A percentile compares a stretch with the other conserved stretches of the same genome.
phyloP scores from a whole-genome alignment of 2,329 filamentous ascomycete genomes.

The Beauveria sp. region DNA sequence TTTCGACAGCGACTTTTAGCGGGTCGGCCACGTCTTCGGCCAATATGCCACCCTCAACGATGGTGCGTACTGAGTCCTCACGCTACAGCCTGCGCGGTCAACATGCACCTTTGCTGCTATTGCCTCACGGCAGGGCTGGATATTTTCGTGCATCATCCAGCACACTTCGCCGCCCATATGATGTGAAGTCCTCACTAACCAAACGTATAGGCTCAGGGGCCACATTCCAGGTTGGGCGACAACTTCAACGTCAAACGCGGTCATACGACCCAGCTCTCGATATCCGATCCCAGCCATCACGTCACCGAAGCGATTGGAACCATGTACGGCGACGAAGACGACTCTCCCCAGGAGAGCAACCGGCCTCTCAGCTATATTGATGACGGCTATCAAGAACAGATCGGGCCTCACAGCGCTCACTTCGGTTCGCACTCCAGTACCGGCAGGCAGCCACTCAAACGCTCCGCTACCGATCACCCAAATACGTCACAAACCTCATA shows the following conservation, averaged over 20 bases:
- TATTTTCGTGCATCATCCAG: background rate
- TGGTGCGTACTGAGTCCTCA: constrained; percentile 32
- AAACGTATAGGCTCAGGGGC: constrained; percentile 43
- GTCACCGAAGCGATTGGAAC: constrained; percentile 91
- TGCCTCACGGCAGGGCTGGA: background rate
- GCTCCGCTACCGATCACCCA: constrained; percentile 40
- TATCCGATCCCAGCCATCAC: constrained; percentile 88
- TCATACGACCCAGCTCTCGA: constrained; percentile 51
- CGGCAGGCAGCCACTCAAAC: constrained; percentile 31
- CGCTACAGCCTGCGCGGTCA: background rate
- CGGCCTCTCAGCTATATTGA: constrained; percentile 69
- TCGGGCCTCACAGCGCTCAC: constrained; percentile 24
- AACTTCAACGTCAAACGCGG: constrained; percentile 53
- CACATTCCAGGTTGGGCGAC: constrained; percentile 46
- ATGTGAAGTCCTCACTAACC: background rate
- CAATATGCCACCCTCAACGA: constrained; percentile 36
- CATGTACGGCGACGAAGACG: constrained; percentile 73
- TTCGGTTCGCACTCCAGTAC: constrained; percentile 29
- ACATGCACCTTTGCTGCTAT: background rate
- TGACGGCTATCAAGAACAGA: constrained; percentile 46
- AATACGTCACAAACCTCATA: constrained; percentile 22
- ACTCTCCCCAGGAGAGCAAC: constrained; percentile 46
- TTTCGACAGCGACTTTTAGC: constrained; percentile 22
- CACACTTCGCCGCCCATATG: background rate
- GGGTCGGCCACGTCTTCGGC: constrained; percentile 30